Base-by-base conservation (phyloP, 2,329 filamentous ascomycete genomes). In the Xylaria sp. region DNA sequence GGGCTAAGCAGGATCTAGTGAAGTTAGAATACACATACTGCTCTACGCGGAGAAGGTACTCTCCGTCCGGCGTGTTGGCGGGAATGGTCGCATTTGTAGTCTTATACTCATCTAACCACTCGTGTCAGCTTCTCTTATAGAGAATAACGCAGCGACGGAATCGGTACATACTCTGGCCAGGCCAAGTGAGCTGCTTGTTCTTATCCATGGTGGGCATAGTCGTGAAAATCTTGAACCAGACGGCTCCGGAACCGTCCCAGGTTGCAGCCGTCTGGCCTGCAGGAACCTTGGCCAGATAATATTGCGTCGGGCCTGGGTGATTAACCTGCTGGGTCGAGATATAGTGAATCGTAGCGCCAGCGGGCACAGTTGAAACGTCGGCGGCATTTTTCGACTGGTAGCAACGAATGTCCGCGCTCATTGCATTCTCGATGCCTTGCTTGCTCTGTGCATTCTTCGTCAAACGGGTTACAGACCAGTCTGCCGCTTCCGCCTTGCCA, bases 191-290 rank as follows among this genome's bases (percentile, higher is more conserved):
- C 14, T 19, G 42, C 42, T 36, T 36, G 34, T 36, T 36, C 6
- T 36, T 36, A 36, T 36, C 34, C 34, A 36, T 36, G 2, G 34
- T 36, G 34, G 34, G 34, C 34, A 36, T 36, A 36, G 34, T 36
- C 11, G 42, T 47, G 42, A 47, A 47, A 12, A 47, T 47, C 42
- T 47, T 47, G 42, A 47, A 47, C 42, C 42, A 47, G 14, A 47
- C 42, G n/a, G 14, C n/a, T 17, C 42, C 42, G n/a, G 14, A n/a
- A 6, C 42, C 42, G n/a, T 47, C 42, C 42, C 42, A 47, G 14
- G 42, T 47, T 6, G 42, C 42, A 7, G 42, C 42, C 14, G 42
- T 47, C 11, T 47, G 14, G 14, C 42, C 42, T 2, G 42, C 14
- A 6, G 42, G 42, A 19, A 47, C 42, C 42, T 47, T 47, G 42